Evolutionary conservation across 306 rosid genomes (phyloP), one percentile per base, ranked within the genome.

Genomic region (Pachyrhizus erosus): DNA sequence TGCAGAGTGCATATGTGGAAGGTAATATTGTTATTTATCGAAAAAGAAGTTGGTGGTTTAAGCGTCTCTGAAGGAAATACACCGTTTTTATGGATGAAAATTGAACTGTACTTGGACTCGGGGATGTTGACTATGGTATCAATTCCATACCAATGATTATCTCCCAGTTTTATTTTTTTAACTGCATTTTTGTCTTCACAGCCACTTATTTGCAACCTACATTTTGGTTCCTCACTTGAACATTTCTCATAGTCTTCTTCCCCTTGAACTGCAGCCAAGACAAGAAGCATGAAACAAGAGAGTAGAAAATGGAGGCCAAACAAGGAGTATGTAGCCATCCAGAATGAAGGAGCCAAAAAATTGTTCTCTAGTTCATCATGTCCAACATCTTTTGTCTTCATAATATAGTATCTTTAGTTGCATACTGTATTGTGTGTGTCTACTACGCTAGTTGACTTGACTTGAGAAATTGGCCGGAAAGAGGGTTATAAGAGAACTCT

Each of bases 401-500:
- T 78, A 24, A 52, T 79, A 79, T 80, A 55, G 60, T 4, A 0
- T 7, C 9, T 9, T 64, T 39, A 20, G 8, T 26, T 17, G 7
- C 2, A 9, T 2, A 27, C 17, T 7, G 51, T 46, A 18, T 39
- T 40, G 64, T 48, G 17, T 48, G 87, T 79, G 73, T 67, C 2
- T 9, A 12, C 18, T 77, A 84, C 84, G 84, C 20, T 40, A 55
- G 76, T 84, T 84, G 87, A 84, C 82, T 75, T 57, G 71, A 65
- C 71, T 65, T 67, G n/a, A 39, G 73, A 67, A 67, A 39, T 9
- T 37, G 11, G 2, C 17, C 5, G n/a, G 73, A 67, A 67, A 18
- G 31, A 67, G 73, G 49, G 31, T 1, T 37, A 1, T 37, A 1
- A 1, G 3, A 18, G 5, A 31, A 14, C 14, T 29, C 69, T 62